These are phyloP conservation scores for Metarhizium brunneum DNA, from an alignment of 2,329 filamentous ascomycete species.

Conservation along the genomic window DNA sequence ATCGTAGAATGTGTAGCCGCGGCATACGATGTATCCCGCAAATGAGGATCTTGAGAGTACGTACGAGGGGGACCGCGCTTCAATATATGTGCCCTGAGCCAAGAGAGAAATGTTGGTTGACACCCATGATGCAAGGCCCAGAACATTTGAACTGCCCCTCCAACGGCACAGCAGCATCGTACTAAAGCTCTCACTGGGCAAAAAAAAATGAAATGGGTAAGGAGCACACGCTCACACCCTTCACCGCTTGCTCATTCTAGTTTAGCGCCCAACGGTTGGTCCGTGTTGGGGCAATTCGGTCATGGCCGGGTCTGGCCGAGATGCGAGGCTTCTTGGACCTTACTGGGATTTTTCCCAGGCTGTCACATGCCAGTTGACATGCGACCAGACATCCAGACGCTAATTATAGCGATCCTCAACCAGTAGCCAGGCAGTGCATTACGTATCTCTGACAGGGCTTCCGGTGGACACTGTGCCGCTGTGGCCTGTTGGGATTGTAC, in stretches of 20 bases:
- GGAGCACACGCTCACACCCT: background rate
- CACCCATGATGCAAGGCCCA: background rate
- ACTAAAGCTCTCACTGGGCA: background rate
- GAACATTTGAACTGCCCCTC: background rate
- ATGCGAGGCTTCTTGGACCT: slow-evolving; percentile 7
- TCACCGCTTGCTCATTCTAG: slow-evolving; percentile 13
- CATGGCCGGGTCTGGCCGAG: slow-evolving; percentile 5
- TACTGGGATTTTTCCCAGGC: background rate
- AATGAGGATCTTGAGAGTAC: background rate
- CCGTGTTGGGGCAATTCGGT: background rate
- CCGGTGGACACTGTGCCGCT: background rate
- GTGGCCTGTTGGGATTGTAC: background rate
- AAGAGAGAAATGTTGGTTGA: slow-evolving; percentile 1
- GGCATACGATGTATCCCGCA: slow-evolving; percentile 3
- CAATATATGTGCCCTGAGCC: slow-evolving; percentile 2
- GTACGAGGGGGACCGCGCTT: background rate
- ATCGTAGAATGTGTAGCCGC: background rate
- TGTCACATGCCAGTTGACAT: background rate
- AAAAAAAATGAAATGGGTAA: background rate
- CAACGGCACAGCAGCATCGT: slow-evolving; percentile 2
- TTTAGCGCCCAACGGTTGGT: slow-evolving; percentile 10
- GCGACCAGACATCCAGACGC: background rate
- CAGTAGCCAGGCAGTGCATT: background rate
- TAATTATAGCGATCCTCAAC: background rate
- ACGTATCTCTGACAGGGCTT: background rate